Evolutionary conservation across 106 monocot species (phyloP).

Genomic region (Triglochin maritima): DNA sequence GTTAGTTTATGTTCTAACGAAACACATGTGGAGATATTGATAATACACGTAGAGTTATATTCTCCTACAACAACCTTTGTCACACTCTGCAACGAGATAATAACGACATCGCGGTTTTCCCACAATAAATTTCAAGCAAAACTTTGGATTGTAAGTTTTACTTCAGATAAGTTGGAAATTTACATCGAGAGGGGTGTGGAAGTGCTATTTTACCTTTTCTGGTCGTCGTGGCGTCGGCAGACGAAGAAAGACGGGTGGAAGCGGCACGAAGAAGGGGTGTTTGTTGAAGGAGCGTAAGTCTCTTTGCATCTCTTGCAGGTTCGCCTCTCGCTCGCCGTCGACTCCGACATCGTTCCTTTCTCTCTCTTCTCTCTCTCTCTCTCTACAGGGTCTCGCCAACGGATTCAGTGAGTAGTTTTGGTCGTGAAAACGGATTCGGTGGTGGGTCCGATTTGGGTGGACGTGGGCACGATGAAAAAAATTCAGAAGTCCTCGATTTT

Average conservation of each 20-base stretch:
- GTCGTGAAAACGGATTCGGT: too few relatives aligned
- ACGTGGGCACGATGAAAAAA: too few relatives aligned
- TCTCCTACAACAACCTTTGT: too few relatives aligned
- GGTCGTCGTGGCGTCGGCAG: conserved; percentile 86
- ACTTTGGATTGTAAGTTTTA: not conserved
- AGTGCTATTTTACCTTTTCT: conserved; percentile 46
- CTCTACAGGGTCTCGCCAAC: not conserved
- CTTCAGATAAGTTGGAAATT: not conserved
- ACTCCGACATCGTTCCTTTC: not conserved
- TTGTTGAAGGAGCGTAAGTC: conserved; percentile 32
- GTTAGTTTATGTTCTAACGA: too few relatives aligned
- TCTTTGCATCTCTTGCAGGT: conserved; percentile 72
- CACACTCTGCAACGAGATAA: too few relatives aligned
- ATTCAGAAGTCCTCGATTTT: too few relatives aligned
- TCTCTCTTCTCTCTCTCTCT: not conserved
- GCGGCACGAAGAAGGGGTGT: conserved; percentile 52
- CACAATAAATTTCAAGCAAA: too few relatives aligned
- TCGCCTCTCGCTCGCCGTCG: conserved; percentile 12
- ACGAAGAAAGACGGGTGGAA: conserved; percentile 99
- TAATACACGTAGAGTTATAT: too few relatives aligned
- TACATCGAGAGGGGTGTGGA: not conserved
- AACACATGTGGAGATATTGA: too few relatives aligned
- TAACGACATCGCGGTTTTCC: too few relatives aligned
- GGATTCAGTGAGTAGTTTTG: too few relatives aligned
- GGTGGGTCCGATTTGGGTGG: too few relatives aligned